Percentiles rank a stretch among this genome's conserved stretches.
Conservation (phyloP, 163 green algal species). For the Volvox carteri region DNA sequence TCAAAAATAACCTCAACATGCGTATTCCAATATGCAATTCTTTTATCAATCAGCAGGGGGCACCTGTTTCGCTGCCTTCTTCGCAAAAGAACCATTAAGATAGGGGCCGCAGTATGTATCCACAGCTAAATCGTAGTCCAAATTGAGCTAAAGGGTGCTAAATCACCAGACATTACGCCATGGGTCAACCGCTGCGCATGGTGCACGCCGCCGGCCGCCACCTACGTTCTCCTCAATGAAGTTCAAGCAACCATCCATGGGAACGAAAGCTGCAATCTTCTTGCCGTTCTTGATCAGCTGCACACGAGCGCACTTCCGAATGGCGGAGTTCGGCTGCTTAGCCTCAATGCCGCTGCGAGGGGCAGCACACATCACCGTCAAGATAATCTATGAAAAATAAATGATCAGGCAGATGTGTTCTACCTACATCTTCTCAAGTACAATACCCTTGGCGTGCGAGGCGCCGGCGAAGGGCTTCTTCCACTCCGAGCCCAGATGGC, state of each 20-base stretch:
- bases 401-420: neutral
- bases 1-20: too few species aligned
- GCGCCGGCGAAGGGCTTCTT: conserved; percentile 99
- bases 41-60: too few species aligned
- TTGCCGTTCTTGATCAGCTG: conserved; percentile 99
- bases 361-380: neutral
- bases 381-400: neutral
- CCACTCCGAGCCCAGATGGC: conserved; percentile 97
- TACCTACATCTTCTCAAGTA: conserved; percentile 99
- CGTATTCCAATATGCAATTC: too few species aligned
- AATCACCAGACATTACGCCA: too few species aligned
- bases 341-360: conserved; percentile 98
- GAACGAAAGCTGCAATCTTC: conserved; percentile 99
- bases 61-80: too few species aligned
- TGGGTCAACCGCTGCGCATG: too few species aligned
- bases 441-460: conserved; percentile 99
- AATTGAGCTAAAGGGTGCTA: too few species aligned
- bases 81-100: too few species aligned
- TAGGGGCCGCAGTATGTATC: too few species aligned
- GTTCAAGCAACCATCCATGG: conserved; percentile 99
- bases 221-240: conserved; percentile 99
- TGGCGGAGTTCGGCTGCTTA: conserved; percentile 99
- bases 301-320: conserved; percentile 99
- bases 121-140: too few species aligned
- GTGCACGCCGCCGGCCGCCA: conserved; percentile 46